Evolutionary conservation across 192 early-diverging fungal species (phyloP), one percentile per base, ranked within the genome.

Genomic region (Backusella mclennaniae): DNA sequence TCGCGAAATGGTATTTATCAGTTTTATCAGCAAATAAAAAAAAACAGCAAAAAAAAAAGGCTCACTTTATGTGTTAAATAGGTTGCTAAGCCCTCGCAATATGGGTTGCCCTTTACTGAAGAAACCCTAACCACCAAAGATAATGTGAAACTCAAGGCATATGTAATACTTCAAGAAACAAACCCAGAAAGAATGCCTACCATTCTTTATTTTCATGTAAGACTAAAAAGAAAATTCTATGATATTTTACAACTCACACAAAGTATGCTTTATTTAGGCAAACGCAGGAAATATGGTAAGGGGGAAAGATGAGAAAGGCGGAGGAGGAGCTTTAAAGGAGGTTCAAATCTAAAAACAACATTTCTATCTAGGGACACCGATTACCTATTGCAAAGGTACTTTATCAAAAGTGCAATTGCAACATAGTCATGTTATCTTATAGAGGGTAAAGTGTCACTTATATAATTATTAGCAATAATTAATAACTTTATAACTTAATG

Each of bases 371-470:
- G 93, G 98, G 98, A 59, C 97, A 99, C 79, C 88, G 98, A n/a
- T 85, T 99, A 71, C 97, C 96, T 6, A 95, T 98, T 66, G 96
- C 96, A 26, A 86, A 90, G 71, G 79, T 91, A 6, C 85, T 98
- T 71, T 87, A 94, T 76, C 76, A 85, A 23, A 80, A 82, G 23
- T 87, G 88, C 38, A 83, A 86, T n/a, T 91, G 89, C 85, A 99
- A 99, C 83, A 91, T 99, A 19, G 92, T 97, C 68, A 95, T 99
- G 95, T 86, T 99, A 21, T 98, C 96, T 21, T 99, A 99, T 74
- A 87, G 98, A 76, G 97, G 98, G 88, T 94, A 91, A 80, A 76
- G 26, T 67, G 31, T 12, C 38, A 12, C 38, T 39, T 39, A 11
- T 39, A 39, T 19, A 26, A 19, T 41, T 35, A 23, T 23, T 23